Base-by-base conservation (phyloP, 1,139 yeast genomes). In the Pichia sp. region DNA sequence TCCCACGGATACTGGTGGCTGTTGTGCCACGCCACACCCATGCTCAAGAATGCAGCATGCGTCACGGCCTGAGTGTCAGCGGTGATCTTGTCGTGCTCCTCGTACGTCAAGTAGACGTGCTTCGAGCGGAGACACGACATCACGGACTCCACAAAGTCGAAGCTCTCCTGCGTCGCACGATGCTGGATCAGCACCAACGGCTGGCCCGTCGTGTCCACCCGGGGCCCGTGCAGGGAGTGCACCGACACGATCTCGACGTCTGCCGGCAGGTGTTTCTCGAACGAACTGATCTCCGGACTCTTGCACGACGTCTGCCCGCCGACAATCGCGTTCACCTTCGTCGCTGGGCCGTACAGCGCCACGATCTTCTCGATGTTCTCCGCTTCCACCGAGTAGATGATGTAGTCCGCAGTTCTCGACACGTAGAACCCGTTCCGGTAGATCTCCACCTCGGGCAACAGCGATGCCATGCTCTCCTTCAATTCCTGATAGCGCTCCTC, bases 241-340 rank as follows among this genome's bases (percentile, higher is more conserved):
- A 95, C 78, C 1, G 96, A 81, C 15, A 93, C 80, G 44, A 93
- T 93, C 50, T 89, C 87, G 4, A 82, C 85, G 69, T 93, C 99
- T 0, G 65, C 58, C 0, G 98, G 97, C 44, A 90, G 69, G 62
- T 79, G 72, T 54, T 75, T 73, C 64, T 90, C 97, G 68, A 93
- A 89, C 0, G 98, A 97, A 23, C 74, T 76, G 46, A 93, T 86
- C 67, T 93, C 99, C 0, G 96, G 96, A 19, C 82, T 85, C 67
- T 93, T 93, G 72, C 98, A 93, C 5, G 96, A 88, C 0, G 99
- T 92, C 70, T 93, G 99, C 5, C 99, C 99, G n/a, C 99, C 99
- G 10, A 93, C 96, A 51, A 90, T 81, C 4, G 96, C 87, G 2
- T 96, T 95, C 15, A 81, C 72, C 68, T 90, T 93, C 4, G 97